phyloP scores from a whole-genome alignment of 768 basidiomycete species.

The Boletus edulis region DNA sequence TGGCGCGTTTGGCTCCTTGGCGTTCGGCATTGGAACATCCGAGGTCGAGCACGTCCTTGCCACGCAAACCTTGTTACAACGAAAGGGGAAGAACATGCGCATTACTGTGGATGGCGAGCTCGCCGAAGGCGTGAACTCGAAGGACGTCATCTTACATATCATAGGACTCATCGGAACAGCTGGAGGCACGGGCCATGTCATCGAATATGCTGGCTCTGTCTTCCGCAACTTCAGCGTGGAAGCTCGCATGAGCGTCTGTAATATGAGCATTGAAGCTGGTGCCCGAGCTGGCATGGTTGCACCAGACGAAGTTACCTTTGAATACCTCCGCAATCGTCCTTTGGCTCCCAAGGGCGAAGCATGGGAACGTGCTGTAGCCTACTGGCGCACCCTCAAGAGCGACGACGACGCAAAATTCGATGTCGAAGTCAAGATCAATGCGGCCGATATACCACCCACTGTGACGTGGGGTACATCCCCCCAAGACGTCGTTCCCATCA shows the following conservation, averaged over 20 bases:
- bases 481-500: slow-evolving; percentile 83
- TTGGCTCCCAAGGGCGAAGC: slow-evolving; percentile 79
- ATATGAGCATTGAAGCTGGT: slow-evolving; percentile 95
- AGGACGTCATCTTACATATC: slow-evolving; percentile 88
- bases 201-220: slow-evolving; percentile 89
- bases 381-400: slow-evolving; percentile 77
- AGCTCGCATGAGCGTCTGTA: slow-evolving; percentile 87
- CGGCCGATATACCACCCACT: slow-evolving; percentile 85
- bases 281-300: slow-evolving; percentile 93
- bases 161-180: slow-evolving; percentile 93
- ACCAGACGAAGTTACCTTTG: slow-evolving; percentile 84
- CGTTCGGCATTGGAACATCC: slow-evolving; percentile 91
- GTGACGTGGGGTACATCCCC: slow-evolving; percentile 94
- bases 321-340: slow-evolving; percentile 78
- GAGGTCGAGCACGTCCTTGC: slow-evolving; percentile 95
- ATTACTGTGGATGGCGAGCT: slow-evolving; percentile 84
- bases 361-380: slow-evolving; percentile 83
- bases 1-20: slow-evolving; percentile 89
- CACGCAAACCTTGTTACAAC: slow-evolving; percentile 85
- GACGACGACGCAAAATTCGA: slow-evolving; percentile 87
- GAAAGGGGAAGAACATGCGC: slow-evolving; percentile 90
- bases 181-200: slow-evolving; percentile 87
- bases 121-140: slow-evolving; percentile 78
- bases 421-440: slow-evolving; percentile 73
- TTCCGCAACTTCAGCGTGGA: slow-evolving; percentile 87